A percentile compares a stretch with the other conserved stretches of the same genome.
Conservation (phyloP, 23 red algal genomes). For the Gracilaria gracilis region DNA sequence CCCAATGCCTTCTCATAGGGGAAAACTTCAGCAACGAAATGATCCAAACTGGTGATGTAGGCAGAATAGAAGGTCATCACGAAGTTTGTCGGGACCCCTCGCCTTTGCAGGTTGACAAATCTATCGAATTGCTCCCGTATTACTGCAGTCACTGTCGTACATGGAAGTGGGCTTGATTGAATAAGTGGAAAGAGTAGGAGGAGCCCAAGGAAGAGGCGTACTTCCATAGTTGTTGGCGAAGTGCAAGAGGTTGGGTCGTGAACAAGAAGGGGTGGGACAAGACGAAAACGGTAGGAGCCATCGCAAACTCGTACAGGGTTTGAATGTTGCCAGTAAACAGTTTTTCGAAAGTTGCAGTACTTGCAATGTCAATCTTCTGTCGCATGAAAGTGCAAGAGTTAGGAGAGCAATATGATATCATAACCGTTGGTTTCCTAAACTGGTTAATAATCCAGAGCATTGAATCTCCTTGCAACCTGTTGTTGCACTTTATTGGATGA, state of each 20-base stretch:
- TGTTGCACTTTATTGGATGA: neutral
- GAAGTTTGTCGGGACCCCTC: slow-evolving; percentile 21
- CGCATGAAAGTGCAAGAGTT: neutral
- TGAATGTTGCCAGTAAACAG: neutral
- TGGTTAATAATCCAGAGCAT: neutral
- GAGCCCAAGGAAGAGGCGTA: slow-evolving; percentile 18
- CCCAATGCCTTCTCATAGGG: slow-evolving; percentile 40
- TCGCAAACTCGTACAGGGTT: neutral
- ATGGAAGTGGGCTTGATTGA: slow-evolving; percentile 23
- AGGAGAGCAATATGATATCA: slow-evolving; percentile 5
- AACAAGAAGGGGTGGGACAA: neutral
- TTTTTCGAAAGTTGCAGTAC: slow-evolving; percentile 1
- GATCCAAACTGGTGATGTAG: slow-evolving; percentile 29
- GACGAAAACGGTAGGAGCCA: neutral
- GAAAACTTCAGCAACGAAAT: slow-evolving; percentile 16
- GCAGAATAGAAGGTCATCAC: slow-evolving; percentile 28
- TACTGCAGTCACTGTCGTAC: slow-evolving; percentile 25
- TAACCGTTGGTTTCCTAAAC: neutral
- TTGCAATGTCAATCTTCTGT: neutral
- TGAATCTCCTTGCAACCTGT: neutral
- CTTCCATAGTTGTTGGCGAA: neutral
- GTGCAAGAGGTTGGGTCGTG: neutral
- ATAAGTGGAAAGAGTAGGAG: neutral
- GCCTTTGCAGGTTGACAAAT: slow-evolving; percentile 26
- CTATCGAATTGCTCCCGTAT: slow-evolving; percentile 7